Evolutionary conservation across 768 basidiomycete species (phyloP).

Genomic region (Tylopilus sp.): DNA sequence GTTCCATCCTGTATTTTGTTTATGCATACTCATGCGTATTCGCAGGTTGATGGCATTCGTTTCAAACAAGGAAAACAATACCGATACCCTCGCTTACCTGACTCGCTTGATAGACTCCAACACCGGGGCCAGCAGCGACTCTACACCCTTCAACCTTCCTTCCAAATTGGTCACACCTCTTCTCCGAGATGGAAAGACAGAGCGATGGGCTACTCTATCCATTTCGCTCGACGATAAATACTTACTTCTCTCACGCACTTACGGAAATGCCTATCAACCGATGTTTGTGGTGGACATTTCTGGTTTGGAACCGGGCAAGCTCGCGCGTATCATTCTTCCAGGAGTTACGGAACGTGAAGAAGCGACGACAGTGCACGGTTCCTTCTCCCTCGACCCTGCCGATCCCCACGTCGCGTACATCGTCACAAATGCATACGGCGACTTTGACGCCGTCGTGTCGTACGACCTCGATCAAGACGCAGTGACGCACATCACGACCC

Average conservation of each 20-base stretch:
- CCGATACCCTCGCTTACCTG: slow-evolving; percentile 37
- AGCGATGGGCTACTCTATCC: slow-evolving; percentile 29
- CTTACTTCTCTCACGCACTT: slow-evolving; percentile 30
- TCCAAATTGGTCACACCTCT: slow-evolving; percentile 35
- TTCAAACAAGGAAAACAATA: slow-evolving; percentile 41
- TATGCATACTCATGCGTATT: slow-evolving; percentile 3
- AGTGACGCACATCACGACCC: slow-evolving; percentile 38
- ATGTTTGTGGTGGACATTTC: slow-evolving; percentile 36
- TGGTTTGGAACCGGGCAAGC: slow-evolving; percentile 17
- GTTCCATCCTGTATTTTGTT: background rate
- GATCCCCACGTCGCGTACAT: slow-evolving; percentile 33
- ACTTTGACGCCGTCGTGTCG: slow-evolving; percentile 35
- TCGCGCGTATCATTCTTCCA: slow-evolving; percentile 34
- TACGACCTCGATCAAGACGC: slow-evolving; percentile 31
- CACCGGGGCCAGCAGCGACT: slow-evolving; percentile 28
- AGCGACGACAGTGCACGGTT: slow-evolving; percentile 18
- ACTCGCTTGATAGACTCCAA: slow-evolving; percentile 31
- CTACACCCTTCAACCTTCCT: slow-evolving; percentile 31
- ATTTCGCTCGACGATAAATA: slow-evolving; percentile 40
- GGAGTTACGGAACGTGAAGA: slow-evolving; percentile 31
- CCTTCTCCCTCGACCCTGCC: slow-evolving; percentile 33
- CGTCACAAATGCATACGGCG: slow-evolving; percentile 37
- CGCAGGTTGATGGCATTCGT: slow-evolving; percentile 36
- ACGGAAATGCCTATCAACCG: slow-evolving; percentile 28
- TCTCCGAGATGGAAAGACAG: slow-evolving; percentile 29